Evolutionary conservation across 768 basidiomycete species (phyloP).

Genomic region (Phlegmacium glaucopus): DNA sequence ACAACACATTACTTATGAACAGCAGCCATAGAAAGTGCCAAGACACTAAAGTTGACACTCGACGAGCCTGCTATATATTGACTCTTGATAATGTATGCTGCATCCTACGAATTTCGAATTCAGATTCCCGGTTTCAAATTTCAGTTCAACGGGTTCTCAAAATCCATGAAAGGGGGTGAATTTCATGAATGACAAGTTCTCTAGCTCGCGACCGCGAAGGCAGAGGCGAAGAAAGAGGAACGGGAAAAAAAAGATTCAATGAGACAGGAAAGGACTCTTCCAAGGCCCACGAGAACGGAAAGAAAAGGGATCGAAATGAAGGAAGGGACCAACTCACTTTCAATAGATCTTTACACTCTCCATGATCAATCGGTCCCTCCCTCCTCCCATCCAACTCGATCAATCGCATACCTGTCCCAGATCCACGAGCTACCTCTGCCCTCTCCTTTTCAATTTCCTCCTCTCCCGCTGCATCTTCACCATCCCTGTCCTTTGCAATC

Average conservation of each 20-base stretch:
- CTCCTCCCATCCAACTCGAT: slow-evolving; percentile 86
- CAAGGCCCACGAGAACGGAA: no score
- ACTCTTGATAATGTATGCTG: slow-evolving; percentile 57
- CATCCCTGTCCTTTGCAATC: slow-evolving; percentile 12
- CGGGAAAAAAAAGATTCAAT: no score
- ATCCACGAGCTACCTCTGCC: no score
- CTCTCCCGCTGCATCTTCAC: slow-evolving; percentile 13
- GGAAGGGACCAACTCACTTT: slow-evolving; percentile 31
- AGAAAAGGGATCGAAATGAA: no score
- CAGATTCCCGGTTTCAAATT: no score
- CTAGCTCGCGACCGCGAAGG: no score
- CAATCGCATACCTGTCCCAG: slow-evolving; percentile 41
- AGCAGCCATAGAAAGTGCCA: slow-evolving; percentile 34
- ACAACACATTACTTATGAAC: no score
- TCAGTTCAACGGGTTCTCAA: no score
- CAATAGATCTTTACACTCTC: slow-evolving; percentile 57
- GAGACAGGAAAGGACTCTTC: no score
- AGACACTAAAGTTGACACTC: slow-evolving; percentile 64
- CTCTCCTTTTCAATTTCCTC: slow-evolving; percentile 11
- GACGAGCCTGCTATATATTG: slow-evolving; percentile 51
- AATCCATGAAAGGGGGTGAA: no score
- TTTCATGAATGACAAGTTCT: no score
- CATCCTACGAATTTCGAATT: slow-evolving; percentile 43
- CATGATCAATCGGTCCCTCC: slow-evolving; percentile 77
- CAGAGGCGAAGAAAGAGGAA: no score